Base-by-base conservation (phyloP, 768 basidiomycete genomes). In the Piloderma croceum region DNA sequence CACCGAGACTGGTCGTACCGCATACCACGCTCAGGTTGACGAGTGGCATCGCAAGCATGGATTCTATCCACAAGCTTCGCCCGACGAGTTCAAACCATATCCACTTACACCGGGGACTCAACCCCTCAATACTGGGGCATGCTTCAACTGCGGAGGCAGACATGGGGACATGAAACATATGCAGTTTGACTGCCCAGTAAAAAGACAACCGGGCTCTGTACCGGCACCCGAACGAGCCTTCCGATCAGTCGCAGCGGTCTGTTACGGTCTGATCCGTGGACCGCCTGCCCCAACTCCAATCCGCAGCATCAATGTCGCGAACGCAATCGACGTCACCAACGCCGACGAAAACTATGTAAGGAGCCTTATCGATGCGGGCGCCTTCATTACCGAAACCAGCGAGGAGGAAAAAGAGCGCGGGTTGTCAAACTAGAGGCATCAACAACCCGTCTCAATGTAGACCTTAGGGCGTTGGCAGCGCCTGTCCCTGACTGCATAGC, bases 1-100 rank as follows among this genome's bases (percentile, higher is more conserved):
- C 36, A 56, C 50, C 2, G 17, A 47, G 22, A 54, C 40, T 1
- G 56, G 51, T 0, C 31, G 27, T 6, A 33, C 44, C 7, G 32
- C 44, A 9, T 53, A 56, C 23, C 25, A 40, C 1, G 36, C 31
- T 1, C 43, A 29, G 27, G 15, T 29, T 9, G 10, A 15, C 15
- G 27, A 29, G 10, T 29, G 27, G 27, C 10, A 29, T 9, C 9
- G 9, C 15, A 9, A 15, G 27, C 9, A 29, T 15, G 27, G 27
- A 15, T 29, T 29, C 27, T 9, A 29, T 9, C 27, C 27, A 29
- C 10, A 15, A 9, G 27, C 10, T 15, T 9, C 27, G 15, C 27
- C 27, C 15, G 27, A 29, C 27, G 27, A 29, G 27, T 15, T 9
- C 27, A 9, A 15, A 9, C 27, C 27, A 15, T 29, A 44, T 42